Evolutionary conservation across 345 rosid species (phyloP), one percentile per base, ranked within the genome.

Genomic region (Moricandia moricandioides): DNA sequence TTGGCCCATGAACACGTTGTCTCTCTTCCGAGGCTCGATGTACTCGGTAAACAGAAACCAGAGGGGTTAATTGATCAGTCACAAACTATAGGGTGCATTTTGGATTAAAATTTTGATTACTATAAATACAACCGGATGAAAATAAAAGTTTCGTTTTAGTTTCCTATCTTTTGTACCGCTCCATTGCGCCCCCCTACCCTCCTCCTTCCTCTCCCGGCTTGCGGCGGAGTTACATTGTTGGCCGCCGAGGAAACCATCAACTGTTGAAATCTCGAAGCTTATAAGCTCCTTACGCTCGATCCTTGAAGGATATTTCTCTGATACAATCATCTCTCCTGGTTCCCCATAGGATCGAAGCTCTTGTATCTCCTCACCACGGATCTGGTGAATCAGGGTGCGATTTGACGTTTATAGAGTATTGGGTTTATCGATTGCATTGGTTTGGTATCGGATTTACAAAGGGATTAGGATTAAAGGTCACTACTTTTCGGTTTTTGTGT

Each of bases 191-290:
- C 58, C 51, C 51, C n/a, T n/a, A 9, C 58, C 33, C 62, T 45
- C 55, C 69, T 39, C 49, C 69, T 29, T 58, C 70, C 57, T 55
- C 81, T 56, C 80, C 68, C 75, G 14, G 31, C 65, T 82, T 78
- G 83, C 88, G 85, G 87, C 82, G 43, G 82, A 83, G 73, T 73
- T 61, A 35, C 84, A 80, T 82, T 86, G 78, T 71, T 74, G 40
- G 80, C 75, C 78, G 58, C 63, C 59, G 79, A 51, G 63, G 57
- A 18, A 67, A 71, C 83, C 78, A 33, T 16, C 52, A 72, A 45
- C 55, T 39, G 52, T 51, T 6, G 70, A 74, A 68, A 62, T 62
- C 71, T 21, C 7, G 0, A 11, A 40, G 54, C 54, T 72, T 29
- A 10, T 2, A 11, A 54, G 75, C 72, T 60, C 72, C 73, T 79